Percentiles rank a stretch among this genome's conserved stretches.
Evolutionary conservation across 1,284 basidiomycete genomes (phyloP).

Genomic region (Boletus mariae): DNA sequence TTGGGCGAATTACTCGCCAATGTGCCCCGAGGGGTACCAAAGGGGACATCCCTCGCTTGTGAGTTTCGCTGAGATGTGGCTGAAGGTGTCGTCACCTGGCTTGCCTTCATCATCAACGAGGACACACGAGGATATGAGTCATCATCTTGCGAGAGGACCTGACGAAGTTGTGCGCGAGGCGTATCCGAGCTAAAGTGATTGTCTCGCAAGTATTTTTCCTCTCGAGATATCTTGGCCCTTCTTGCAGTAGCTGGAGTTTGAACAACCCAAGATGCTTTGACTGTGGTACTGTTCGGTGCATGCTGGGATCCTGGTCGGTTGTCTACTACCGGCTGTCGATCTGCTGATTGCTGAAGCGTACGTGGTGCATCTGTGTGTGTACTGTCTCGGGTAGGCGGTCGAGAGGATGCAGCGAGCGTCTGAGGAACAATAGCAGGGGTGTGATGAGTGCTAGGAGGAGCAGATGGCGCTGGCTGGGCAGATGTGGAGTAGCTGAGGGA

Average conservation of each 20-base stretch:
- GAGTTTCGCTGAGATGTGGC: conserved; percentile 28
- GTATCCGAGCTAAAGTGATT: conserved; percentile 22
- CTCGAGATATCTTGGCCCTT: conserved; percentile 18
- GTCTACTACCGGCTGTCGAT: conserved; percentile 14
- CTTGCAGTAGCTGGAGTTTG: conserved; percentile 27
- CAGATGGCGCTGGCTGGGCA: conserved; percentile 21
- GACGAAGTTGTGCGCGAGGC: conserved; percentile 30
- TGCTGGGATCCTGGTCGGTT: conserved; percentile 13
- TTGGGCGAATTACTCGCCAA: conserved; percentile 23
- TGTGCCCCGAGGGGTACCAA: conserved; percentile 23
- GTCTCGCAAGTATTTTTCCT: conserved; percentile 30
- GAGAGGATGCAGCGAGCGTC: conserved; percentile 21
- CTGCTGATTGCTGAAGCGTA: conserved; percentile 11
- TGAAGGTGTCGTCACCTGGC: conserved; percentile 24
- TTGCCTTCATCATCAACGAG: conserved; percentile 32
- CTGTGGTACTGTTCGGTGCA: conserved; percentile 19
- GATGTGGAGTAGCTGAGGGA: conserved; percentile 9
- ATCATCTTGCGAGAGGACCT: conserved; percentile 32
- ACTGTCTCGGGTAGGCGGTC: conserved; percentile 27
- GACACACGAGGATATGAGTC: conserved; percentile 23
- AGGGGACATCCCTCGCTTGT: conserved; percentile 14
- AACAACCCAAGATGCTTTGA: conserved; percentile 34
- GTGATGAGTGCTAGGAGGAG: conserved; percentile 14
- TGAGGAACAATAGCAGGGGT: conserved; percentile 24
- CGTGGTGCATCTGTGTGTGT: conserved; percentile 6